Base-by-base conservation (phyloP, 768 basidiomycete genomes). In the Kwoniella sp. region DNA sequence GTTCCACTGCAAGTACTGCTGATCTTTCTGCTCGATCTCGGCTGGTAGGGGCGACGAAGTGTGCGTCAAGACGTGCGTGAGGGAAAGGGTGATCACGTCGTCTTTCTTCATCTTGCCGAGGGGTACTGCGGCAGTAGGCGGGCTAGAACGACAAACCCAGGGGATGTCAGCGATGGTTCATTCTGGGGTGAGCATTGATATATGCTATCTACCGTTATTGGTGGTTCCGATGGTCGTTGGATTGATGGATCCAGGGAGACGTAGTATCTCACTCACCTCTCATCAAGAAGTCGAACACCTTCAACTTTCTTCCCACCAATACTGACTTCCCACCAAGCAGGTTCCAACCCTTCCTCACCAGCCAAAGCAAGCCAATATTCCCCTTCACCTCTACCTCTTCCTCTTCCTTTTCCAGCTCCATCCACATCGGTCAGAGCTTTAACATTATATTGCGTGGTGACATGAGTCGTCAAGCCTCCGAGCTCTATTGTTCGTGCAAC, bases 401-500 rank as follows among this genome's bases (percentile, higher is more conserved):
- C 83, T 17, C 64, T 69, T 21, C 86, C 84, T 19, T 15, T 44
- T 10, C 40, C 40, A 10, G 8, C 17, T 19, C 40, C 40, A 19
- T 19, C 17, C 8, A 44, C 40, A 63, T 85, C 82, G 67, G 86
- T 83, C 48, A 89, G 84, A 37, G 90, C 86, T 76, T 86, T 90
- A 77, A 92, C 86, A 21, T 89, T 87, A 80, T 89, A 96, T 52
- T 91, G 90, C 50, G 93, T 95, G 58, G 87, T 90, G 83, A 93
- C 86, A 82, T 89, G 88, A 60, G 92, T 89, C 24, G 91, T 84
- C 21, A 93, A 85, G 55, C 94, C 94, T 36, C 89, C 92, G 24
- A 96, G 89, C 72, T 96, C 94, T 63, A 92, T 83, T 5, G 90
- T 88, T 73, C 92, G 88, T 30, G 93, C 90, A 65, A 98, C 85